Conservation (phyloP, 1,139 yeast genomes). For the Hansenula anomala region DNA sequence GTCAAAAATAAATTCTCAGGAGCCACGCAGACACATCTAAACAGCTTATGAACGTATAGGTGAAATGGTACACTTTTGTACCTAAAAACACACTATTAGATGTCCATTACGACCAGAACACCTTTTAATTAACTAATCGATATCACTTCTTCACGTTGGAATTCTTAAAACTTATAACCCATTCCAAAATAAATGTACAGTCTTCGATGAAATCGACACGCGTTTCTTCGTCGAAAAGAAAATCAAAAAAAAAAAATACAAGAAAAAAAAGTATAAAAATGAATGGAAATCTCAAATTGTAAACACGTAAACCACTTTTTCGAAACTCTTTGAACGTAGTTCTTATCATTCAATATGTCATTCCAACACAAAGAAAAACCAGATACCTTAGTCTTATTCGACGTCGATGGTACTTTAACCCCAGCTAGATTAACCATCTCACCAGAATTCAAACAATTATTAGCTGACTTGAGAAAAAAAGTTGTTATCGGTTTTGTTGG, state of each 20-base stretch:
- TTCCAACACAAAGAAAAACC: conserved; percentile 36
- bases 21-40: too few species aligned
- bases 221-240: background rate
- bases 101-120: too few species aligned
- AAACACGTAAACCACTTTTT: background rate
- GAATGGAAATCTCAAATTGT: background rate
- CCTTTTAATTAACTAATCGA: too few species aligned
- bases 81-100: too few species aligned
- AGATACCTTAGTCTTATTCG: conserved; percentile 69
- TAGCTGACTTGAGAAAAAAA: conserved; percentile 76
- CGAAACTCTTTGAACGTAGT: background rate
- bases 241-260: background rate
- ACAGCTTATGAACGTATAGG: too few species aligned
- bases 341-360: conserved; percentile 14
- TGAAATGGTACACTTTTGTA: too few species aligned
- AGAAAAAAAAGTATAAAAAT: background rate
- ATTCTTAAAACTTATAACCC: too few species aligned
- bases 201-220: too few species aligned
- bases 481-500: conserved; percentile 97
- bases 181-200: too few species aligned
- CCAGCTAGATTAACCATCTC: conserved; percentile 89
- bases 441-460: conserved; percentile 70
- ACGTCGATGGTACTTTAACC: conserved; percentile 97
- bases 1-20: too few species aligned
- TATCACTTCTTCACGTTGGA: too few species aligned